These are phyloP conservation scores for Tuber aestivum DNA, from an alignment of 495 filamentous ascomycete genomes.

Conservation along the genomic window DNA sequence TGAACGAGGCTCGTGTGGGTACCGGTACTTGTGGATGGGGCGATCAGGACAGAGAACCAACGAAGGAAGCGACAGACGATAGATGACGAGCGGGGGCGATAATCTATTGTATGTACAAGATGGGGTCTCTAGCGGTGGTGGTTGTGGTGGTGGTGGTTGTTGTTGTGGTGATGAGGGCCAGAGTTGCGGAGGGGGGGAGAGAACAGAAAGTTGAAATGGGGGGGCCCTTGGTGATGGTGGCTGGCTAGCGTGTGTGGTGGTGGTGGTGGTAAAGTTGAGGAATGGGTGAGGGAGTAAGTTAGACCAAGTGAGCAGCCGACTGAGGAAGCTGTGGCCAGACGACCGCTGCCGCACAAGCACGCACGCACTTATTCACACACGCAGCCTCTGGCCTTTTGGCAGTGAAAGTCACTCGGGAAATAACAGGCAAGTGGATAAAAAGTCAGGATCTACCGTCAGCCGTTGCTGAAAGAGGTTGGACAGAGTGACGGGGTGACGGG, in stretches of 20 bases:
- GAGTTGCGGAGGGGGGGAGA: background rate
- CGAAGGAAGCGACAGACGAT: background rate
- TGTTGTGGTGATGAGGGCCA: background rate
- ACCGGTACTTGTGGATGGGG: background rate
- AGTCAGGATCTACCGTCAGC: background rate
- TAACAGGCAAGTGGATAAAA: background rate
- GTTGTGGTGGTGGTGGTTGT: slow-evolving; percentile 14
- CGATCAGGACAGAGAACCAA: background rate
- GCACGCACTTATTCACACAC: background rate
- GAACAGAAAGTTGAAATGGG: background rate
- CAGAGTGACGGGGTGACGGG: background rate
- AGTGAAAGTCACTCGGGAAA: background rate
- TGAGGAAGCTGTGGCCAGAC: background rate
- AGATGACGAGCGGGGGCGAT: slow-evolving; percentile 20
- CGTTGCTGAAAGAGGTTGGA: background rate
- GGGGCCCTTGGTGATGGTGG: background rate
- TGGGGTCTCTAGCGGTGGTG: slow-evolving; percentile 16
- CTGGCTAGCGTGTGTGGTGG: background rate
- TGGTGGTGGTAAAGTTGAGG: background rate
- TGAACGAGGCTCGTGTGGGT: slow-evolving; percentile 3
- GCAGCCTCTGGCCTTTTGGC: background rate
- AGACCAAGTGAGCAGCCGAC: slow-evolving; percentile 1
- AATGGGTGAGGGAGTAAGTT: background rate
- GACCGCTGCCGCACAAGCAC: background rate
- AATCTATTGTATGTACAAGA: slow-evolving; percentile 12